Evolutionary conservation across 306 rosid species (phyloP).

Genomic region (Dalbergia cochinchinensis): DNA sequence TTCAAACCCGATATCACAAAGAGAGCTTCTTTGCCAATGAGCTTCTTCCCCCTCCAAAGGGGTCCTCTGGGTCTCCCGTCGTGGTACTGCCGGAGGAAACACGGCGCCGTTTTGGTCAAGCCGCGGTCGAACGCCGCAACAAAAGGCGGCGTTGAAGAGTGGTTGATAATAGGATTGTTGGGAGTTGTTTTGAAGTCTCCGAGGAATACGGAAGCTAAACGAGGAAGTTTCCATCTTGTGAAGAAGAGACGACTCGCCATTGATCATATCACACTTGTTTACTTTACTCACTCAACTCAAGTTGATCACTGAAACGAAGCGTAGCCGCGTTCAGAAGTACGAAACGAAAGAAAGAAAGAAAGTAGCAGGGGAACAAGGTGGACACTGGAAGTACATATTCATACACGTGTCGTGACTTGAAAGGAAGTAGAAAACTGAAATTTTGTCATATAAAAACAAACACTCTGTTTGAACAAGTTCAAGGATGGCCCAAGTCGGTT

Average conservation of each 20-base stretch:
- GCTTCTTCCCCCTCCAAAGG: constrained; percentile 94
- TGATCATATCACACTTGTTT: not conserved
- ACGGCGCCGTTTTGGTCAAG: constrained; percentile 36
- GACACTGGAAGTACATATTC: too few species aligned
- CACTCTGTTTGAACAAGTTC: too few species aligned
- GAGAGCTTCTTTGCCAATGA: constrained; percentile 89
- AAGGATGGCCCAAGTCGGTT: too few species aligned
- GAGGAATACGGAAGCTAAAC: not conserved
- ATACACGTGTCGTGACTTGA: too few species aligned
- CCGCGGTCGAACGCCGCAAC: not conserved
- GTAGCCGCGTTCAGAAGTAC: too few species aligned
- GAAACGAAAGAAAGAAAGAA: too few species aligned
- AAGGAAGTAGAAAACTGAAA: too few species aligned
- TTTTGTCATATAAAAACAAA: too few species aligned
- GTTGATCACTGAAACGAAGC: too few species aligned
- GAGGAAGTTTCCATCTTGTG: not conserved
- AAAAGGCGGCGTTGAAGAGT: constrained; percentile 25
- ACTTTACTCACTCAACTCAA: too few species aligned
- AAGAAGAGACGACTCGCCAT: not conserved
- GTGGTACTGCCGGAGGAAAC: constrained; percentile 71
- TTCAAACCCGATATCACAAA: constrained; percentile 78
- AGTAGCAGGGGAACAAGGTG: too few species aligned
- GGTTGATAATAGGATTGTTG: not conserved
- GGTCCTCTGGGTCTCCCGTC: constrained; percentile 98
- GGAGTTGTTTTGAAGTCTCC: not conserved